Evolutionary conservation across 441 rosid species (phyloP).

Genomic region (Rhodomyrtus psidioides): DNA sequence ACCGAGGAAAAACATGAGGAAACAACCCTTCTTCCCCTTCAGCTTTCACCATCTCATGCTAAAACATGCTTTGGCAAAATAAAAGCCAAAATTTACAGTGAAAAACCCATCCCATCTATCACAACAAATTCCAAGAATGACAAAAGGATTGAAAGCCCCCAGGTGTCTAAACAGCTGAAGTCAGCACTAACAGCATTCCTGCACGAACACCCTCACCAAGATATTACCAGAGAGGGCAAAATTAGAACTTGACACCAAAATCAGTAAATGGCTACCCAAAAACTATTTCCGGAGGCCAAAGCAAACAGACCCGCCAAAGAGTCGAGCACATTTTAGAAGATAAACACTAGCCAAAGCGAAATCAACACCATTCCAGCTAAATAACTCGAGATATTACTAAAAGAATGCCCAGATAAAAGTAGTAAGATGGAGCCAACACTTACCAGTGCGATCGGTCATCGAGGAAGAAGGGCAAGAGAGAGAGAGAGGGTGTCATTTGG

Average conservation of each 20-base stretch:
- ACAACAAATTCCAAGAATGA: background rate
- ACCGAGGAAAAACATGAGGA: background rate
- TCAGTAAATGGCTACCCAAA: background rate
- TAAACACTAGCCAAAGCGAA: background rate
- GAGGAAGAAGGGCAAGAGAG: background rate
- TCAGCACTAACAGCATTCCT: background rate
- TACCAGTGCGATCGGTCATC: background rate
- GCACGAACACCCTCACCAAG: background rate
- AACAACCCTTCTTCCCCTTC: background rate
- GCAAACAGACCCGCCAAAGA: background rate
- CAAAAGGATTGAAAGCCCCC: background rate
- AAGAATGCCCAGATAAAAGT: background rate
- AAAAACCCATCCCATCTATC: background rate
- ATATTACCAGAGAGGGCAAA: background rate
- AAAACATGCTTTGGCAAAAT: background rate
- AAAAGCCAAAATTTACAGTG: background rate
- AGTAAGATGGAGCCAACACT: background rate
- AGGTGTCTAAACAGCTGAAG: background rate
- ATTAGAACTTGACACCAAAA: background rate
- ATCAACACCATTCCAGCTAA: background rate
- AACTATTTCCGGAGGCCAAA: background rate
- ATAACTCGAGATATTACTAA: background rate
- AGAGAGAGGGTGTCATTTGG: background rate
- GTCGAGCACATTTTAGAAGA: background rate
- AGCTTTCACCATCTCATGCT: background rate